Evolutionary conservation across 768 basidiomycete species (phyloP).

Genomic region (Tulasnella sp.): DNA sequence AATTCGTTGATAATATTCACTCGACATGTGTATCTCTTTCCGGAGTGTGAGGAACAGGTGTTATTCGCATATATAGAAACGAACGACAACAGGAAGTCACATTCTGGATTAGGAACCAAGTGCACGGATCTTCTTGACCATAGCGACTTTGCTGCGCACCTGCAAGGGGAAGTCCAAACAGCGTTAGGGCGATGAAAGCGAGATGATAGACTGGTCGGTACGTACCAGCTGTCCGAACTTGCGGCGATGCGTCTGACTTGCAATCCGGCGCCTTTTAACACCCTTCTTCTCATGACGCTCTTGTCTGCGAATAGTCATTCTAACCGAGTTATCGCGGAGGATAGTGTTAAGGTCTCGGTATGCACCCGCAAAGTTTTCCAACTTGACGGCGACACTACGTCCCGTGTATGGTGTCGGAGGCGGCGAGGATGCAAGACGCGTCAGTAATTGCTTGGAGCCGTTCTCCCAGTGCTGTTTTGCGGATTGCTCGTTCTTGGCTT

Average conservation of each 20-base stretch:
- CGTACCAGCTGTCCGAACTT: constrained; percentile 70
- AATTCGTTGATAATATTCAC: background rate
- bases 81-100: background rate
- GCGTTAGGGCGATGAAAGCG: constrained; percentile 12
- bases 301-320: background rate
- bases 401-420: background rate
- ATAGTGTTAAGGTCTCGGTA: background rate
- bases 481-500: background rate
- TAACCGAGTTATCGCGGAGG: background rate
- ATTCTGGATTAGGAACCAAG: constrained; percentile 33
- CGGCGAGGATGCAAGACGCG: background rate
- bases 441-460: background rate
- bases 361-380: background rate
- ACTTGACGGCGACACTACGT: background rate
- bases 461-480: background rate
- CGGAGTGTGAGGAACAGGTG: background rate
- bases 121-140: constrained; percentile 66
- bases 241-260: constrained; percentile 67
- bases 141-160: constrained; percentile 74
- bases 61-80: background rate
- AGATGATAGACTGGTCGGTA: constrained; percentile 14
- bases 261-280: constrained; percentile 59
- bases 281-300: constrained; percentile 76
- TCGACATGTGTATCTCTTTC: background rate
- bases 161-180: constrained; percentile 25